Evolutionary conservation across 169 alveolate genomes (phyloP).

Genomic region (Amoebophrya sp.): DNA sequence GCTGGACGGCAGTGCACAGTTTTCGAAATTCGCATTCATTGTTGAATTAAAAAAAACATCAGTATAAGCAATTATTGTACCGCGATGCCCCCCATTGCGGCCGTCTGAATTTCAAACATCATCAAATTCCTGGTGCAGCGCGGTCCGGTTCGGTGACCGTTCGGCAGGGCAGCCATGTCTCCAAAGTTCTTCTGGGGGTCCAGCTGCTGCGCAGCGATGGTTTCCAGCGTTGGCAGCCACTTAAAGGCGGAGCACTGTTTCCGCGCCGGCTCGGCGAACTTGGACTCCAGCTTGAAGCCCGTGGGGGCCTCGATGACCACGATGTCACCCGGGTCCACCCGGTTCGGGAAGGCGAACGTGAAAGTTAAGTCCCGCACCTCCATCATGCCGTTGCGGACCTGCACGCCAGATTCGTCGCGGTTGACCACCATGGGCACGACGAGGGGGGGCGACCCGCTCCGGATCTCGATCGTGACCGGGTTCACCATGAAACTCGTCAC

Average conservation of each 20-base stretch:
- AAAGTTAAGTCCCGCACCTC: neutral
- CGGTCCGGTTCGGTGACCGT: neutral
- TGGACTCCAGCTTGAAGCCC: neutral
- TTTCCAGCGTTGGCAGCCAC: neutral
- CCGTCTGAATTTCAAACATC: neutral
- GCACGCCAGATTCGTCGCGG: neutral
- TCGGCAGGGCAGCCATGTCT: neutral
- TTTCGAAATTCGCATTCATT: no score
- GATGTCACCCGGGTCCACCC: slow-evolving; percentile 1
- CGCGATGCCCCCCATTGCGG: no score
- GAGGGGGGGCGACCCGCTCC: neutral
- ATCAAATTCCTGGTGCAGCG: neutral
- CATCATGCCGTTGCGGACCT: neutral
- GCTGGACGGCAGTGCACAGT: no score
- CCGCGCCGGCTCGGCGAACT: neutral
- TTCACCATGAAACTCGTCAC: neutral
- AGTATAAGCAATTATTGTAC: no score
- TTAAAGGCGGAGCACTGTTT: neutral
- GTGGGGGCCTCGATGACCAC: slow-evolving; percentile 21
- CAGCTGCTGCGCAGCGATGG: neutral
- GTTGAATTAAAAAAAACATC: no score
- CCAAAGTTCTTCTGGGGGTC: neutral
- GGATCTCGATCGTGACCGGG: neutral
- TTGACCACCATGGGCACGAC: neutral
- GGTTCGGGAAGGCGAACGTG: slow-evolving; percentile 2